phyloP scores from a whole-genome alignment of 495 filamentous ascomycete genomes.

The Neurospora sp. region DNA sequence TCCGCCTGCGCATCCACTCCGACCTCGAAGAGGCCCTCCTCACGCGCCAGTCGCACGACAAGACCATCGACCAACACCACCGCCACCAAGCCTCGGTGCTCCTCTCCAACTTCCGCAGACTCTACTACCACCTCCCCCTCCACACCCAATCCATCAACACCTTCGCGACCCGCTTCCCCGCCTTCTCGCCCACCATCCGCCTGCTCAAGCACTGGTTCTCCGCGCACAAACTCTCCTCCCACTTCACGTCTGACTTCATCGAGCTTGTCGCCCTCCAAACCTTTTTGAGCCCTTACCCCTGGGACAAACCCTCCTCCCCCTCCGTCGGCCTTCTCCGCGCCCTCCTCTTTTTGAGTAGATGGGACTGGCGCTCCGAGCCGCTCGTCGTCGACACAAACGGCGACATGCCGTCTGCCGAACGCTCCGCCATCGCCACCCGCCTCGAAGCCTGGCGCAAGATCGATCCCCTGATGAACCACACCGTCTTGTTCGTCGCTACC shows the following conservation, averaged over 20 bases:
- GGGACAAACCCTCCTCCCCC: conserved; percentile 65
- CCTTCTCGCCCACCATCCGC: conserved; percentile 77
- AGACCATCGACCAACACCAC: conserved; percentile 44
- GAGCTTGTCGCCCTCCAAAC: conserved; percentile 60
- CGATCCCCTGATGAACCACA: conserved; percentile 78
- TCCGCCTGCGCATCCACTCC: conserved; percentile 62
- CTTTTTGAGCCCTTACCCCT: conserved; percentile 41
- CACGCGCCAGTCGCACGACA: conserved; percentile 67
- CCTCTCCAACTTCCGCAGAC: conserved; percentile 59
- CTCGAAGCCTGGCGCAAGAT: conserved; percentile 75
- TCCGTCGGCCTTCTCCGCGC: conserved; percentile 75
- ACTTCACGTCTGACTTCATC: conserved; percentile 70
- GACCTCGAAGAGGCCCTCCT: conserved; percentile 79
- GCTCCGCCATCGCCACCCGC: conserved; percentile 53
- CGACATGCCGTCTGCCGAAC: conserved; percentile 43
- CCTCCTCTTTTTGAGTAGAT: conserved; percentile 63
- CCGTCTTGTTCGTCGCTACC: conserved; percentile 73
- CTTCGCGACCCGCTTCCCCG: conserved; percentile 69
- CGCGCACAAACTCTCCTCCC: conserved; percentile 63
- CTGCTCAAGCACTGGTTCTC: conserved; percentile 85
- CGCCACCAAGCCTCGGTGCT: conserved; percentile 58
- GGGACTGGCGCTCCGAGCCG: conserved; percentile 85
- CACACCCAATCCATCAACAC: conserved; percentile 72
- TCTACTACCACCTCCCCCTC: conserved; percentile 61
- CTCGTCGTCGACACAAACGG: conserved; percentile 64